phyloP scores from a whole-genome alignment of 2,329 filamentous ascomycete genomes.

The Pestalotiopsis sp. region DNA sequence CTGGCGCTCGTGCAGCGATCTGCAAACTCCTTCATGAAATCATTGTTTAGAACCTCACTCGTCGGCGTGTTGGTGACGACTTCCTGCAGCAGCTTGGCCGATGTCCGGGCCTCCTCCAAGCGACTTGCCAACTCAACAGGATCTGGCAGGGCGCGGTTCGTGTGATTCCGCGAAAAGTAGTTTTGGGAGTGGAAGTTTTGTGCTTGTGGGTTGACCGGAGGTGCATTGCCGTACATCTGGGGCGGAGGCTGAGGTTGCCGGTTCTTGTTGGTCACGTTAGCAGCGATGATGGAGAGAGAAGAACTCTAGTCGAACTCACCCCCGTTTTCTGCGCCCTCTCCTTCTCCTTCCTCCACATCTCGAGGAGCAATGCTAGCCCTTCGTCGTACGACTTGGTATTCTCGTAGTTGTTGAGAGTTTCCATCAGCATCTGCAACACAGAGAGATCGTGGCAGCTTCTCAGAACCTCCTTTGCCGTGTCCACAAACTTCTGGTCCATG shows the following conservation, averaged over 20 bases:
- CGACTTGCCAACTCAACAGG: constrained; percentile 79
- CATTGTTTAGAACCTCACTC: constrained; percentile 75
- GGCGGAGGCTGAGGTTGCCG: constrained; percentile 25
- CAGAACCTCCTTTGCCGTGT: constrained; percentile 74
- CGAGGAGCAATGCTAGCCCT: constrained; percentile 68
- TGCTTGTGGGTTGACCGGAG: constrained; percentile 43
- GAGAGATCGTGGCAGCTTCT: constrained; percentile 70
- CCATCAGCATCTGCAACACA: constrained; percentile 83
- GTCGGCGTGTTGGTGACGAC: constrained; percentile 84
- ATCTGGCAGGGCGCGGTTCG: constrained; percentile 58
- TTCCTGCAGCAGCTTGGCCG: constrained; percentile 89
- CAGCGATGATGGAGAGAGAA: constrained; percentile 7
- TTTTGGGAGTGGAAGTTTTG: constrained; percentile 62
- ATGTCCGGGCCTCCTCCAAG: constrained; percentile 87
- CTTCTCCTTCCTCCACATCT: constrained; percentile 93
- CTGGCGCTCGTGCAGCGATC: constrained; percentile 83
- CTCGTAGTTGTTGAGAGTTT: constrained; percentile 82
- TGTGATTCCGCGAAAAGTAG: constrained; percentile 58
- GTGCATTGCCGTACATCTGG: constrained; percentile 41
- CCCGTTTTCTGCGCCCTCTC: constrained; percentile 59
- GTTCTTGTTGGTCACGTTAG: not conserved
- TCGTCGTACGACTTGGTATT: constrained; percentile 73
- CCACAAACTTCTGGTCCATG: constrained; percentile 81
- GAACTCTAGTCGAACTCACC: constrained; percentile 37
- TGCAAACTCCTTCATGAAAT: constrained; percentile 91